Conservation (phyloP, 345 rosid species). For the Euphorbia pulcherrima region DNA sequence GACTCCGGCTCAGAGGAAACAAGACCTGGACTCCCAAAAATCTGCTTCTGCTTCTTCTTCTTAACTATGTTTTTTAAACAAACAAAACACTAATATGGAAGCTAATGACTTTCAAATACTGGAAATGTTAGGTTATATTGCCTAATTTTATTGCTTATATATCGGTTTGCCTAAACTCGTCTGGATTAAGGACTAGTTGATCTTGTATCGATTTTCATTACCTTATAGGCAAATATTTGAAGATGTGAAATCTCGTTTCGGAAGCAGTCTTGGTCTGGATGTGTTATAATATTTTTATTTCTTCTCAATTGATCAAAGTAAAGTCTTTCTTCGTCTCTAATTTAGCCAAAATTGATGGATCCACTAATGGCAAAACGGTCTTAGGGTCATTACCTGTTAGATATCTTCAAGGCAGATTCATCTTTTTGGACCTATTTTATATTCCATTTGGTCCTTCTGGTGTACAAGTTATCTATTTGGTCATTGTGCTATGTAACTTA, state of each 20-base stretch:
- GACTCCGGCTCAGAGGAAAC: slow-evolving; percentile 72
- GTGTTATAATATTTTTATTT: background rate
- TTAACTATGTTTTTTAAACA: slow-evolving; percentile 11
- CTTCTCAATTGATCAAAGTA: background rate
- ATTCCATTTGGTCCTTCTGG: too few species aligned
- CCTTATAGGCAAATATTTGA: background rate
- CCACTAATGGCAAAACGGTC: too few species aligned
- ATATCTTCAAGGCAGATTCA: too few species aligned
- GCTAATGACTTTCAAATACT: background rate
- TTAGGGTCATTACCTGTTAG: too few species aligned
- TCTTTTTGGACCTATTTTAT: too few species aligned
- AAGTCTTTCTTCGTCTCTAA: too few species aligned
- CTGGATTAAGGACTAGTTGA: background rate
- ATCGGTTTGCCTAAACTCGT: background rate
- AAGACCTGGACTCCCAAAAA: slow-evolving; percentile 46
- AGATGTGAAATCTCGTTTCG: background rate
- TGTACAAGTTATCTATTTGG: too few species aligned
- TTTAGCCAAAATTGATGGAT: too few species aligned
- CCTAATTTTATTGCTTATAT: background rate
- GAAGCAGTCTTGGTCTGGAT: background rate
- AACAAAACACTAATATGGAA: background rate
- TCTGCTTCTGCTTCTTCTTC: slow-evolving; percentile 33
- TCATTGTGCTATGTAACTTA: too few species aligned
- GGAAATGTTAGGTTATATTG: background rate
- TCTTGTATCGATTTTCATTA: background rate